Conservation (phyloP, 108 stramenopile species). For the Parmales sp. region DNA sequence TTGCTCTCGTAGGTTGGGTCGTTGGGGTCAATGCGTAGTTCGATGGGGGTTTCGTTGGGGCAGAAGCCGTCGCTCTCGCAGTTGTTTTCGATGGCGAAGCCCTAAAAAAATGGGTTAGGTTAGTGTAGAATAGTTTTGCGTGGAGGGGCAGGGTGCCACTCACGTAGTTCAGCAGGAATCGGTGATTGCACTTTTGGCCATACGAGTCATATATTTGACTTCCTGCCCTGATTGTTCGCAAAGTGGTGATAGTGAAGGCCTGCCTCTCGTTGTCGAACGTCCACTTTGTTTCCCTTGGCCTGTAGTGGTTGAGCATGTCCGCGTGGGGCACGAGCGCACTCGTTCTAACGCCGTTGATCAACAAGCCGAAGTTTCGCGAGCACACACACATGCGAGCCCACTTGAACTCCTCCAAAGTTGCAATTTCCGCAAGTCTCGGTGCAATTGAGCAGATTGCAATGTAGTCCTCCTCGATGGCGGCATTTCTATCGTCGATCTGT, state of each 20-base stretch:
- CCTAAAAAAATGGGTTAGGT: too few species aligned
- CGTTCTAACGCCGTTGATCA: constrained; percentile 84
- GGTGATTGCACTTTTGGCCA: constrained; percentile 99
- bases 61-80: constrained; percentile 91
- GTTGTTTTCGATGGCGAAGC: constrained; percentile 97
- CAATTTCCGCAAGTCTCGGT: constrained; percentile 56
- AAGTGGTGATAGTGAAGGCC: constrained; percentile 93
- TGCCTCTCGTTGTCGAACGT: constrained; percentile 90
- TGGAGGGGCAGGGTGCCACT: too few species aligned
- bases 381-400: constrained; percentile 99
- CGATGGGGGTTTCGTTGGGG: constrained; percentile 88
- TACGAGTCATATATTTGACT: constrained; percentile 96
- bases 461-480: constrained; percentile 88
- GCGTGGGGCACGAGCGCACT: constrained; percentile 96
- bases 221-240: constrained; percentile 60
- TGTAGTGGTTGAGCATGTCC: constrained; percentile 99
- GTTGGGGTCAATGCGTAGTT: constrained; percentile 45
- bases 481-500: constrained; percentile 39
- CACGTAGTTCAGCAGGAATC: constrained; percentile 98
- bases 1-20: constrained; percentile 60
- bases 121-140: too few species aligned
- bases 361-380: constrained; percentile 90
- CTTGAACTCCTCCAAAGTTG: constrained; percentile 84
- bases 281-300: constrained; percentile 98
- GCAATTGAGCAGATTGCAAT: constrained; percentile 68